phyloP scores from a whole-genome alignment of 2,329 filamentous ascomycete genomes.

The Stachybotrys chartarum region DNA sequence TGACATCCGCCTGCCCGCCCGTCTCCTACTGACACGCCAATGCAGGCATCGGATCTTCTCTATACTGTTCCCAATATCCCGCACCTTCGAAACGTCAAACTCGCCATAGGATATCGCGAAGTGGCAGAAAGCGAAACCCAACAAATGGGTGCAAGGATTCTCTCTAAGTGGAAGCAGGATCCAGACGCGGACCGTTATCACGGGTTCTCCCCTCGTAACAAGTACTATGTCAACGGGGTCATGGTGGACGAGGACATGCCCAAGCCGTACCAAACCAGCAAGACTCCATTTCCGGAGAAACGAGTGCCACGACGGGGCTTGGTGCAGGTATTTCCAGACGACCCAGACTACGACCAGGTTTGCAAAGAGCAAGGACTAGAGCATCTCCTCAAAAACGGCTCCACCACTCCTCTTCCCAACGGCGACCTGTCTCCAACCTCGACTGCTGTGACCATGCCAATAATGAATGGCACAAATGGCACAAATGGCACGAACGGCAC shows the following conservation, averaged over 20 bases:
- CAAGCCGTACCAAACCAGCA: slow-evolving; percentile 38
- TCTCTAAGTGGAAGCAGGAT: slow-evolving; percentile 53
- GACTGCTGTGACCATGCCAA: slow-evolving; percentile 23
- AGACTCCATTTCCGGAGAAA: slow-evolving; percentile 46
- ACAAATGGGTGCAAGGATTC: slow-evolving; percentile 30
- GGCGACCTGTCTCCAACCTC: slow-evolving; percentile 40
- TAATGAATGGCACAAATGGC: slow-evolving; percentile 11
- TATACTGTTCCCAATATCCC: slow-evolving; percentile 48
- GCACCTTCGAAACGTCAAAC: slow-evolving; percentile 48
- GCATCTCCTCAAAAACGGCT: slow-evolving; percentile 41
- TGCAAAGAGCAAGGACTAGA: slow-evolving; percentile 51
- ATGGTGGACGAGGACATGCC: slow-evolving; percentile 45
- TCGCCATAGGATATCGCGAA: slow-evolving; percentile 54
- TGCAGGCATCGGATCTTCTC: slow-evolving; percentile 55
- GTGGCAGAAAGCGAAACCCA: slow-evolving; percentile 43
- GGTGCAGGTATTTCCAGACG: slow-evolving; percentile 43
- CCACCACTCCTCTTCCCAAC: slow-evolving; percentile 37
- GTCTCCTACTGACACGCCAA: background rate
- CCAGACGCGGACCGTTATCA: slow-evolving; percentile 44
- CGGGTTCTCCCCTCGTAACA: slow-evolving; percentile 48
- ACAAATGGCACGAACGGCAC: slow-evolving; percentile 21
- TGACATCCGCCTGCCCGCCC: background rate
- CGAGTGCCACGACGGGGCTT: slow-evolving; percentile 49
- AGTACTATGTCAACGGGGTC: slow-evolving; percentile 51
- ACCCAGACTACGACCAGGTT: slow-evolving; percentile 49